These are phyloP conservation scores for Spinacia oleracea DNA, from an alignment of 179 eudicot species.

Conservation along the genomic window DNA sequence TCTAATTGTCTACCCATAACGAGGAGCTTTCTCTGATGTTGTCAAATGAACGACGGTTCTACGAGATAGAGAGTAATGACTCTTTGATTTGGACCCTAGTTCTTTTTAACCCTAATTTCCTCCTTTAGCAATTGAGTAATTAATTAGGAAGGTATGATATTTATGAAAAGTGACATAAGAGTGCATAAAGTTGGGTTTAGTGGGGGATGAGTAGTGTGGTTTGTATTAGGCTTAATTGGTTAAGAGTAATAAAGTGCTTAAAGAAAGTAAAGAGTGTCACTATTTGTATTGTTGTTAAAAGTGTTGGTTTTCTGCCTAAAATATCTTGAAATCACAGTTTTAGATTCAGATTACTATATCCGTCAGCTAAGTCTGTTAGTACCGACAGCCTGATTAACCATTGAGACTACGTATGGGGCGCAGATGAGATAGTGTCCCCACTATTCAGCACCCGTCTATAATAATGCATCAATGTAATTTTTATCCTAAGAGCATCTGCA, in stretches of 20 bases:
- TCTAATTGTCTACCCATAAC: background rate
- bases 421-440: no score
- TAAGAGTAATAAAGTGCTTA: background rate
- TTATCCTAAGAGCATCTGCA: no score
- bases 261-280: background rate
- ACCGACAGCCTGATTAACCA: no score
- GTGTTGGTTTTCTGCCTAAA: background rate
- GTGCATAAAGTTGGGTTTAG: slow-evolving; percentile 5
- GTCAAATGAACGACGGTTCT: background rate
- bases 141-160: background rate
- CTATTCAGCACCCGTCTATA: no score
- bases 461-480: no score
- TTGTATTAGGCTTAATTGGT: background rate
- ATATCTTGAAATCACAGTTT: background rate
- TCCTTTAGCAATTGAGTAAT: background rate
- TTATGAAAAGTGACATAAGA: background rate
- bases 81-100: slow-evolving; percentile 11
- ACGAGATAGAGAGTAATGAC: background rate
- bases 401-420: no score
- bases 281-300: background rate
- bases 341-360: no score
- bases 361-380: no score
- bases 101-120: background rate
- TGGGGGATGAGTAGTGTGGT: slow-evolving; percentile 12
- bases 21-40: background rate